phyloP scores from a whole-genome alignment of 371 early-diverging fungal species.

The Apophysomyces trapeziformis region DNA sequence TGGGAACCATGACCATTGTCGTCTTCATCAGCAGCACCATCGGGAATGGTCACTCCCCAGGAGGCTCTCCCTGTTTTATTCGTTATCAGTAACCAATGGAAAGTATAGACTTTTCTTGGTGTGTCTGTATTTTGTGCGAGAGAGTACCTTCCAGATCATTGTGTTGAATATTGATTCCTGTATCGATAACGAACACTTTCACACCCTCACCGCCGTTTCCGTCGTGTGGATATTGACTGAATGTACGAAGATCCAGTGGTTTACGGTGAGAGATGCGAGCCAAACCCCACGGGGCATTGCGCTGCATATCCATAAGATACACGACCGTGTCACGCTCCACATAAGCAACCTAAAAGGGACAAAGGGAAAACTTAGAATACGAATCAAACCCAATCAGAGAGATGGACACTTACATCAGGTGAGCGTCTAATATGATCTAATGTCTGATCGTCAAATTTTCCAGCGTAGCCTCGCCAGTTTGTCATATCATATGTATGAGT shows the following conservation, averaged over 20 bases:
- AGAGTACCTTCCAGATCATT: slow-evolving; percentile 76
- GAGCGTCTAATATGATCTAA: slow-evolving; percentile 72
- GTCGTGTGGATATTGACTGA: slow-evolving; percentile 79
- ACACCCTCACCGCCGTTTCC: slow-evolving; percentile 78
- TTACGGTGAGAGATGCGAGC: slow-evolving; percentile 85
- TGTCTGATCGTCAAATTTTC: slow-evolving; percentile 69
- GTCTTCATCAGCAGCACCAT: slow-evolving; percentile 72
- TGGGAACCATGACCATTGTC: slow-evolving; percentile 93
- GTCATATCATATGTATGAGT: slow-evolving; percentile 76
- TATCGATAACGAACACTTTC: slow-evolving; percentile 87
- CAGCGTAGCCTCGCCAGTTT: slow-evolving; percentile 81
- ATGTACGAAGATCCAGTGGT: slow-evolving; percentile 65
- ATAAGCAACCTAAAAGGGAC: slow-evolving; percentile 68
- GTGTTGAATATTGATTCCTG: slow-evolving; percentile 82
- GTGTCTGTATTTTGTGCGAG: too few species aligned
- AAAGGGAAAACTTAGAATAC: background rate
- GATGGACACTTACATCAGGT: slow-evolving; percentile 37
- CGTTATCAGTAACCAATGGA: too few species aligned
- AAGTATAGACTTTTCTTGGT: too few species aligned
- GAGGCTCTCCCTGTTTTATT: slow-evolving; percentile 65
- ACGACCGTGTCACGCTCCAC: slow-evolving; percentile 89
- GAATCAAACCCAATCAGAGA: background rate
- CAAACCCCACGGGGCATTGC: slow-evolving; percentile 90
- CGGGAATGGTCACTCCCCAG: slow-evolving; percentile 78
- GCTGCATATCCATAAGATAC: slow-evolving; percentile 72